Percentiles rank a stretch among this genome's conserved stretches.
Conservation (phyloP, 306 rosid species). For the Cicer bijugum region DNA sequence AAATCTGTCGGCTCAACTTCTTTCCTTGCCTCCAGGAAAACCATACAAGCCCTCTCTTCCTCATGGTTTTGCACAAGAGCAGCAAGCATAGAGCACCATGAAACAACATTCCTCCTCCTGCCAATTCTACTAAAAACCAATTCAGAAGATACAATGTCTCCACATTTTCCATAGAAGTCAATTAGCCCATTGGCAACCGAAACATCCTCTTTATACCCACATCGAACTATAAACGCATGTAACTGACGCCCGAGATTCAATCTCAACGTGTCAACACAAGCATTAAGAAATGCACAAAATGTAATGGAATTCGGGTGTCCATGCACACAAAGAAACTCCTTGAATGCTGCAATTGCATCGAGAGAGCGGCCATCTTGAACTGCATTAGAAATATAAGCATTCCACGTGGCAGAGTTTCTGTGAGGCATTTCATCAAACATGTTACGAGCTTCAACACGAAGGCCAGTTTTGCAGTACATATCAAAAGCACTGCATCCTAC, state of each 20-base stretch:
- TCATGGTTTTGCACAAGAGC: slow-evolving; percentile 65
- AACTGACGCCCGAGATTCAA: slow-evolving; percentile 67
- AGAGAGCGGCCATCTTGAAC: slow-evolving; percentile 61
- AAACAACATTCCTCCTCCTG: slow-evolving; percentile 58
- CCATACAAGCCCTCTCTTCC: slow-evolving; percentile 77
- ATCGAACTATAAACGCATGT: slow-evolving; percentile 63
- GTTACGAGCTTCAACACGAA: slow-evolving; percentile 58
- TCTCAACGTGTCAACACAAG: slow-evolving; percentile 59
- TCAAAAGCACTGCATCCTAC: slow-evolving; percentile 87
- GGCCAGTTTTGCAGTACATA: slow-evolving; percentile 73
- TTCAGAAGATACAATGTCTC: slow-evolving; percentile 57
- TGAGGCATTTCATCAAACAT: slow-evolving; percentile 84
- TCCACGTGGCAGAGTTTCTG: slow-evolving; percentile 73
- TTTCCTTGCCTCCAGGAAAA: slow-evolving; percentile 61
- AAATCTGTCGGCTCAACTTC: slow-evolving; percentile 72
- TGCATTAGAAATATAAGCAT: slow-evolving; percentile 78
- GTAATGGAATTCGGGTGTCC: slow-evolving; percentile 73
- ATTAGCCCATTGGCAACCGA: slow-evolving; percentile 74
- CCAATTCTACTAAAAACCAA: slow-evolving; percentile 60
- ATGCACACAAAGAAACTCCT: slow-evolving; percentile 58
- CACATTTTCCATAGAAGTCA: slow-evolving; percentile 86
- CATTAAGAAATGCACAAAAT: slow-evolving; percentile 80
- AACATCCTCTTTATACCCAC: slow-evolving; percentile 59
- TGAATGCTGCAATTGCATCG: slow-evolving; percentile 54
- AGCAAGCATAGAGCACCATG: slow-evolving; percentile 85